Base-by-base conservation (phyloP, 768 basidiomycete species). In the Hemileccinum impolitum region DNA sequence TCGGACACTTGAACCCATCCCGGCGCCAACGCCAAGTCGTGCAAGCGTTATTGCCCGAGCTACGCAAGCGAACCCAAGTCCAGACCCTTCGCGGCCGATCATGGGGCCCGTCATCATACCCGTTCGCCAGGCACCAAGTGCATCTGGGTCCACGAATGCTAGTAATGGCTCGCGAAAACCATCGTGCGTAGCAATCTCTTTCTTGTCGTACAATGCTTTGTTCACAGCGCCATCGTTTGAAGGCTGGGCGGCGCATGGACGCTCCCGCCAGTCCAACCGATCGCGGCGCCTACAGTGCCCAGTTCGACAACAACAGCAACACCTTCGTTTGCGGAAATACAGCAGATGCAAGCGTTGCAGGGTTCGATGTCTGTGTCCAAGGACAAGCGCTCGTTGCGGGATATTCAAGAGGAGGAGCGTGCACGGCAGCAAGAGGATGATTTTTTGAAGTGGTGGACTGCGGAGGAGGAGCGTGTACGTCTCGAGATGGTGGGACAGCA, bases 361-460 rank as follows among this genome's bases (percentile, higher is more conserved):
- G 71, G 1, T 23, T 23, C 23, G 23, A 59, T 62, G 2, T 38
- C 47, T 9, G 62, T 69, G 28, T 8, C 28, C 28, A 78, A 76
- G 51, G 79, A 80, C 53, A 82, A 78, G 52, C 78, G 78, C 28
- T 87, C 86, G 23, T 69, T 95, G 49, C 71, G 74, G 14, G 84
- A 95, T 53, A 97, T 96, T 37, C 93, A 95, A 65, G 81, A 84
- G 50, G 92, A 96, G 63, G 91, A 94, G 63, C 72, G 70, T 30
- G 79, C 76, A 36, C 74, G 75, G 23, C 80, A 76, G 52, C 76
- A 74, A 42, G 91, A 94, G 66, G 81, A 73, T 4, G 88, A 89
- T 51, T 97, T 96, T 63, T 65, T 94, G 65, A 78, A 72, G 57
- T 96, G 94, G 94, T 96, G 93, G 91, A 73, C 80, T 1, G 82